Conservation (phyloP, 2,329 filamentous ascomycete genomes). For the Clonostachys rhizophaga region DNA sequence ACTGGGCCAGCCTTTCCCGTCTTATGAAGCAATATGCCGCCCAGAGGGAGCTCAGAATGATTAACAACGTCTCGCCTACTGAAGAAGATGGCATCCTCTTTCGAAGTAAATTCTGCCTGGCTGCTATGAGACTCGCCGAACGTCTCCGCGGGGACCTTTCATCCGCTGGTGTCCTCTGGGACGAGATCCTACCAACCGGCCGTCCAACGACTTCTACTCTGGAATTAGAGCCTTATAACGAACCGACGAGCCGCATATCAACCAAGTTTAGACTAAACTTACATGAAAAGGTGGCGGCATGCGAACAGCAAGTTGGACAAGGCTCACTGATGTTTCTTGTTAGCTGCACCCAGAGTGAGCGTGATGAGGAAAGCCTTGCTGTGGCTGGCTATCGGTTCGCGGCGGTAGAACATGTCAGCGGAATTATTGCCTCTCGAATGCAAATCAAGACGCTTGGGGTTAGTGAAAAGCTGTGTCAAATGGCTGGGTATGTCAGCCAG, state of each 20-base stretch:
- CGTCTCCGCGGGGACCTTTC: constrained; percentile 59
- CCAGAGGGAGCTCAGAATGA: neutral
- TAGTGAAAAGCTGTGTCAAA: constrained; percentile 53
- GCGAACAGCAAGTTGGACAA: constrained; percentile 42
- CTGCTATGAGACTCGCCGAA: constrained; percentile 68
- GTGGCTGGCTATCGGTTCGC: constrained; percentile 78
- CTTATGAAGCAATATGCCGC: constrained; percentile 24
- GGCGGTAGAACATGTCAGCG: constrained; percentile 60
- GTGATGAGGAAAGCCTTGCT: constrained; percentile 60
- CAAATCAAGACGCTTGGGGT: constrained; percentile 66
- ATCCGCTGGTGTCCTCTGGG: constrained; percentile 66
- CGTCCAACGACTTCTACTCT: constrained; percentile 5
- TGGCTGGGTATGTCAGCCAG: constrained; percentile 53
- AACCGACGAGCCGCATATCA: too few relatives aligned
- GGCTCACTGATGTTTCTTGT: constrained; percentile 81
- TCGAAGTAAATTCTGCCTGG: constrained; percentile 77
- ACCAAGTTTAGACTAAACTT: too few relatives aligned
- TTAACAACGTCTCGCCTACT: neutral
- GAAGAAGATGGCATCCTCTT: constrained; percentile 46
- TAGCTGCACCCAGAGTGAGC: constrained; percentile 50
- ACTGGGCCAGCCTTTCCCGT: constrained; percentile 67
- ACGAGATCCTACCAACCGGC: constrained; percentile 69
- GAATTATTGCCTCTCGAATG: constrained; percentile 66
- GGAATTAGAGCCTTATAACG: too few relatives aligned
- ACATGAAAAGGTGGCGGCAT: too few relatives aligned